Base-by-base conservation (phyloP, 2,329 filamentous ascomycete genomes). In the Diplocarpon rosae region DNA sequence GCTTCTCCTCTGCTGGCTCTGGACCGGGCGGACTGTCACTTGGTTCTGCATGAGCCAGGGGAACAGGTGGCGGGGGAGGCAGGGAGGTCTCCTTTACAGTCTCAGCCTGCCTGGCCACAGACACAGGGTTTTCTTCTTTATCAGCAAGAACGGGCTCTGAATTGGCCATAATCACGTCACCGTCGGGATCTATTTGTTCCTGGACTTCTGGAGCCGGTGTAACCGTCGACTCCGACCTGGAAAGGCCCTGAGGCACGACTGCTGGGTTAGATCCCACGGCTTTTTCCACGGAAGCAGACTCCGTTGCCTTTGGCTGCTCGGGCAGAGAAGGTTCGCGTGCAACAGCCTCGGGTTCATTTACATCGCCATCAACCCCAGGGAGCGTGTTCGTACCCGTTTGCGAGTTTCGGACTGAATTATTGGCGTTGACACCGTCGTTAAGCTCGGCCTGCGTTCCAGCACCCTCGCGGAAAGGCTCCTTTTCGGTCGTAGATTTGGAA, bases 261-360 rank as follows among this genome's bases (percentile, higher is more conserved):
- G 58, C 47, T 9, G 58, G 51, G 33, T 39, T 46, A 20, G 54
- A 42, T 24, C 16, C 14, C 17, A 31, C 37, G 35, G 41, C 24
- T 39, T 44, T 48, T 40, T 44, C 13, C 33, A 32, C 38, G 13
- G 30, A 37, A 2, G 43, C 17, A 28, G 49, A 33, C 38, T 56
- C 52, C 12, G 45, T 33, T 34, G 59, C 58, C 37, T 54, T 48
- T 37, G 60, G 56, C 42, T 61, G 39, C 20, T 58, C 56, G 39
- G 62, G 59, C 36, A 59, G 47, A 31, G 56, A 52, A 35, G 57
- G 54, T 49, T 64, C 57, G 35, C 50, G 58, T 38, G 49, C 29
- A 42, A 53, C 44, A 27, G 39, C 45, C 5, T 29, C 20, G 20
- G 43, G 39, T 34, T 44, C 47, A 24, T 39, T 52, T 37, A 51